These are phyloP conservation scores for Pseudoturritis turrita DNA, from an alignment of 345 rosid species.

Conservation along the genomic window DNA sequence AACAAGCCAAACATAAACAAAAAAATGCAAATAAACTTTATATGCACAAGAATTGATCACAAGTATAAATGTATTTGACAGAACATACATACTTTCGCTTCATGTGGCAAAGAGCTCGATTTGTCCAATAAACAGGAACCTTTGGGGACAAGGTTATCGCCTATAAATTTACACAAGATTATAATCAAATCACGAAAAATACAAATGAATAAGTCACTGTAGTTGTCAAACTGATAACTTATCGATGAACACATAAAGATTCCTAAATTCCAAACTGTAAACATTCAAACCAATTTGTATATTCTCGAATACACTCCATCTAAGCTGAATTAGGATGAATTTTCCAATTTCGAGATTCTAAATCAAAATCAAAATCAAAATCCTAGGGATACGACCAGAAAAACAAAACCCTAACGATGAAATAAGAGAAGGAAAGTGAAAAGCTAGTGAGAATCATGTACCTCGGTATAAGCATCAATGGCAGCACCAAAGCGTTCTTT, in stretches of 20 bases:
- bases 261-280: not conserved
- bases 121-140: conserved; percentile 82
- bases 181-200: not conserved
- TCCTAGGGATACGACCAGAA: not conserved
- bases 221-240: not conserved
- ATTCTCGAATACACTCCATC: not conserved
- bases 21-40: not conserved
- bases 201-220: not conserved
- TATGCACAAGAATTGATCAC: not conserved
- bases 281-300: not conserved
- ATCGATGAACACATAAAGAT: not conserved
- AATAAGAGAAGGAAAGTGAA: not conserved
- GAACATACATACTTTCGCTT: conserved; percentile 71
- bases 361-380: conserved; percentile 4
- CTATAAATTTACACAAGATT: conserved; percentile 30
- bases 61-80: not conserved
- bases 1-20: not conserved
- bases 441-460: not conserved
- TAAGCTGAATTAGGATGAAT: not conserved
- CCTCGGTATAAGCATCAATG: conserved; percentile 92
- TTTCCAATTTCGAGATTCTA: not conserved
- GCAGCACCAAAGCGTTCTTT: conserved; percentile 80
- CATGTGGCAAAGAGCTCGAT: conserved; percentile 88
- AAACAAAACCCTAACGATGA: conserved; percentile 5
- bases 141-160: conserved; percentile 85